Evolutionary conservation across 306 rosid species (phyloP).

Genomic region (Sicyos edulis): DNA sequence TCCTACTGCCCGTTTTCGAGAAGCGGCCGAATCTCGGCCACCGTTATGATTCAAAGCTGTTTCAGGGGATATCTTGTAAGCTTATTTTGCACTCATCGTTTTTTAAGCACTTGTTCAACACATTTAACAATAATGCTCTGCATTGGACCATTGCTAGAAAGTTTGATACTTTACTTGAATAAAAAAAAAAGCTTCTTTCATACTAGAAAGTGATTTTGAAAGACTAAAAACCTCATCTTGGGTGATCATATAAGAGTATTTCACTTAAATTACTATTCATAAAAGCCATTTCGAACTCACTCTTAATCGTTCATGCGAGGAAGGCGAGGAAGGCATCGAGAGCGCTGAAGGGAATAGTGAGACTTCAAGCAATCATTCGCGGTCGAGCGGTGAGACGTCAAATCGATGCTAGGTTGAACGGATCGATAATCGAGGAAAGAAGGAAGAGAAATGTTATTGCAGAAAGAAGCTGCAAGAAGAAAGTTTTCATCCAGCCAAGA

Average conservation of each 20-base stretch:
- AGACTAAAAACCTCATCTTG: no score
- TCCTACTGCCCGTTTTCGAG: conserved; percentile 29
- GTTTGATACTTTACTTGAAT: background rate
- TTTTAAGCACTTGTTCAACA: background rate
- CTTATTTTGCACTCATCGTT: background rate
- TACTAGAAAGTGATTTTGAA: no score
- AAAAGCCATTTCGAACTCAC: background rate
- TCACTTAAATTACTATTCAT: no score
- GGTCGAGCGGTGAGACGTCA: conserved; percentile 69
- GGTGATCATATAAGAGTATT: no score
- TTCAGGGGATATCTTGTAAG: conserved; percentile 80
- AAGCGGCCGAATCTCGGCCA: conserved; percentile 44
- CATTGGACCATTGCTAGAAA: background rate
- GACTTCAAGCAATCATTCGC: conserved; percentile 75
- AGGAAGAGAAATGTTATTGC: conserved; percentile 22
- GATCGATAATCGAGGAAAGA: conserved; percentile 27
- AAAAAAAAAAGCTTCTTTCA: no score
- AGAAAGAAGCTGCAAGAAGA: conserved; percentile 23
- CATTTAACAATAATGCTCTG: background rate
- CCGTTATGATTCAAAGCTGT: conserved; percentile 65
- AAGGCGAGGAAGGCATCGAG: conserved; percentile 84
- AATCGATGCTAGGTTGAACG: conserved; percentile 26
- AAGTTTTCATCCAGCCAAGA: conserved; percentile 30
- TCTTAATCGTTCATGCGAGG: conserved; percentile 22
- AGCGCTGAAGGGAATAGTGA: conserved; percentile 75